Evolutionary conservation across 768 basidiomycete species (phyloP), one percentile per base, ranked within the genome.

Genomic region (Phlebiopsis flavidoalba): DNA sequence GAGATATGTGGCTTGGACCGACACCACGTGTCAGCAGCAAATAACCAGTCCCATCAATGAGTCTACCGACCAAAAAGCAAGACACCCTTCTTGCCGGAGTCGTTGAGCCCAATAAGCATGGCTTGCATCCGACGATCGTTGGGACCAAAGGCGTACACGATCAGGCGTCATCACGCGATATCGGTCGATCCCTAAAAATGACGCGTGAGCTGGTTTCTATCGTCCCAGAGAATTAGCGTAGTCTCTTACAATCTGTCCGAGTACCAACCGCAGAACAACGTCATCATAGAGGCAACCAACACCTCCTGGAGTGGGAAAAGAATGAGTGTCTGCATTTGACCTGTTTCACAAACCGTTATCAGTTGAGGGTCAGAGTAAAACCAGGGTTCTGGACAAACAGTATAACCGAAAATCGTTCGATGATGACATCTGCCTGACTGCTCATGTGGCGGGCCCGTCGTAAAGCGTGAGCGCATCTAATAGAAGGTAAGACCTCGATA

Each of bases 351-450:
- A 2, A 31, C 6, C 11, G 19, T 31, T 40, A 35, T 11, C 24
- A 46, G 15, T 40, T n/a, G 14, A 43, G 17, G 5, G 1, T 53
- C 35, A 40, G 54, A 24, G 17, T 22, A 49, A 21, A 52, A 17
- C 56, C 19, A 22, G 6, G 35, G 49, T 7, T 19, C 8, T n/a
- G n/a, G 53, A 69, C 81, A 5, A 72, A 84, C 82, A n/a, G 83
- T 85, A 57, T 86, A 87, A 31, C 86, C 85, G 64, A 86, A 85
- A 62, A 74, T 77, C 73, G n/a, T n/a, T 81, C 81, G 69, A 87
- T 82, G 59, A 87, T 81, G 10, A 84, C 70, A 65, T 85, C n/a
- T 86, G 69, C 83, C n/a, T 81, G 71, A 83, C 85, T 86, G 57
- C 5, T 17, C 11, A 33, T 26, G 5, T n/a, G n/a, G n/a, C n/a